Percentiles rank a stretch among this genome's conserved stretches.
Conservation (phyloP, 495 filamentous ascomycete genomes). For the Thozetella sp. region DNA sequence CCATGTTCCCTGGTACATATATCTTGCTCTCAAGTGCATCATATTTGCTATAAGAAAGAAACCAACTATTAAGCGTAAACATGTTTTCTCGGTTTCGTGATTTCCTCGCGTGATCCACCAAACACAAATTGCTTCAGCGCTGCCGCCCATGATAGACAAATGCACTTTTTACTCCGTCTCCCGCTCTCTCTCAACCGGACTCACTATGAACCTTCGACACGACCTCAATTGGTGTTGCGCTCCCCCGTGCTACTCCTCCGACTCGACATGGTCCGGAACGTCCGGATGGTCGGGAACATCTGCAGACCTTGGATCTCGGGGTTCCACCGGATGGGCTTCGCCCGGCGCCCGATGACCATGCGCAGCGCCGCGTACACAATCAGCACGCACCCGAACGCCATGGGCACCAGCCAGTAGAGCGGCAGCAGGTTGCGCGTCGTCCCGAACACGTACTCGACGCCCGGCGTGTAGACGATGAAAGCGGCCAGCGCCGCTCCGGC, state of each 20-base stretch:
- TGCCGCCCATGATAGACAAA: too few species aligned
- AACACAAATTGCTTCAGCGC: too few species aligned
- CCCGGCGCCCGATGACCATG: constrained; percentile 18
- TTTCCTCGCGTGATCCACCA: too few species aligned
- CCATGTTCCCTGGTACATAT: too few species aligned
- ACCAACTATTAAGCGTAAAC: too few species aligned
- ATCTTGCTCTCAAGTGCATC: too few species aligned
- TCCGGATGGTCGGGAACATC: constrained; percentile 30
- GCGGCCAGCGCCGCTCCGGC: constrained; percentile 18
- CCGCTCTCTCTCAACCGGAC: background rate
- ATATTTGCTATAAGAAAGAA: too few species aligned
- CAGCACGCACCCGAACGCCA: constrained; percentile 13
- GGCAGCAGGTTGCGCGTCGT: constrained; percentile 14
- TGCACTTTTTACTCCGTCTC: background rate
- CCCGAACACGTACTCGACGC: constrained; percentile 16
- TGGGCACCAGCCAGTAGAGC: constrained; percentile 15
- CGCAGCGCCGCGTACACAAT: constrained; percentile 14
- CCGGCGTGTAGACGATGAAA: constrained; percentile 19
- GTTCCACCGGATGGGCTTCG: constrained; percentile 26
- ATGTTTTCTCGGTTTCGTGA: too few species aligned
- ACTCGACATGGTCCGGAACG: constrained; percentile 11
- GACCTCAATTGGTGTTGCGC: background rate
- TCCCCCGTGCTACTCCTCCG: background rate
- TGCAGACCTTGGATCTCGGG: constrained; percentile 26
- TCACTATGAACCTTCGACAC: background rate